A percentile compares a stretch with the other conserved stretches of the same genome.
Conservation (phyloP, 2,329 filamentous ascomycete genomes). For the Fusarium sp. region DNA sequence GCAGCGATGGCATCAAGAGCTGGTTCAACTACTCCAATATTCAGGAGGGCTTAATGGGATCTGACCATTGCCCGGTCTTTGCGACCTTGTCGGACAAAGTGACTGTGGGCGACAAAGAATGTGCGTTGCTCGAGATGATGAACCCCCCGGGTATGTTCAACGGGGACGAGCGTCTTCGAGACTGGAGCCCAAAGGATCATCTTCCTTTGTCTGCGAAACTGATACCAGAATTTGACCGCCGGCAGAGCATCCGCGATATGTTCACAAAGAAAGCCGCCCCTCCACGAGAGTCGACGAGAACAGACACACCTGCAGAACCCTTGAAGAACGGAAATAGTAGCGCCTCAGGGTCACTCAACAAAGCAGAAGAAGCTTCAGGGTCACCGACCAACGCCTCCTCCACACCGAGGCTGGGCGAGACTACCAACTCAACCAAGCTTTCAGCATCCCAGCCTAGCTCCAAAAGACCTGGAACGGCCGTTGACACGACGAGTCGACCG, state of each 20-base stretch:
- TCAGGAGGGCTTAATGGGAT: slow-evolving; percentile 92
- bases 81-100: slow-evolving; percentile 76
- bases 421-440: not conserved
- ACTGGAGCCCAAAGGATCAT: slow-evolving; percentile 73
- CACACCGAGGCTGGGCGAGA: not conserved
- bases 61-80: slow-evolving; percentile 96
- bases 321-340: not conserved
- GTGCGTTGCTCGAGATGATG: slow-evolving; percentile 76
- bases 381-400: not conserved
- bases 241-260: slow-evolving; percentile 92
- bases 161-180: slow-evolving; percentile 70
- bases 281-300: slow-evolving; percentile 5
- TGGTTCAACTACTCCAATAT: slow-evolving; percentile 89
- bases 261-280: slow-evolving; percentile 62
- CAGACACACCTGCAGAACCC: not conserved
- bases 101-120: slow-evolving; percentile 55
- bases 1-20: slow-evolving; percentile 77
- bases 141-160: slow-evolving; percentile 79
- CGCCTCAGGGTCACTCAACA: not conserved
- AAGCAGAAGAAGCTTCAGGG: not conserved
- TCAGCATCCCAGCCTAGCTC: not conserved
- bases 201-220: slow-evolving; percentile 82
- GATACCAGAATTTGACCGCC: slow-evolving; percentile 86
- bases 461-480: slow-evolving; percentile 29
- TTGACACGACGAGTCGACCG: slow-evolving; percentile 8